Base-by-base conservation (phyloP, 257 asterid genomes). In the Echites panduratus region DNA sequence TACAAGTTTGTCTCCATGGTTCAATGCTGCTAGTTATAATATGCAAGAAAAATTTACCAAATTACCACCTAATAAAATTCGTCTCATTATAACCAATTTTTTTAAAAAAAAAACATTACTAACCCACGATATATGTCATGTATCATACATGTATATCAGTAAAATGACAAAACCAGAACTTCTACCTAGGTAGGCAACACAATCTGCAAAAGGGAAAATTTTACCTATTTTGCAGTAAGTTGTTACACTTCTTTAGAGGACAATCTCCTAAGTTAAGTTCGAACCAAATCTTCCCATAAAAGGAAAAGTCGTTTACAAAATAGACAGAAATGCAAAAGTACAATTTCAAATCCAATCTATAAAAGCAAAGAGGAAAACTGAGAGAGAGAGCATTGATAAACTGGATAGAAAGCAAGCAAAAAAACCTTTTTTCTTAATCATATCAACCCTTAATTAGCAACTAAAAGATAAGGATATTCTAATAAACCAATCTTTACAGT, bases 1-100 rank as follows among this genome's bases (percentile, higher is more conserved):
- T 9, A 94, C 95, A 63, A 94, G 96, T 83, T 94, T 94, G 86
- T 94, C 98, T 69, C 95, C 97, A 69, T 19, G 69, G 40, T 20
- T 1, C 16, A 19, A 35, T 64, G 49, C 69, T 64, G 69, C 49
- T 17, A 35, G 49, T 38, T 22, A 64, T 17, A 62, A 62, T 27
- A 12, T 26, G 40, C 48, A 38, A 64, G 4, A 35, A 63, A 6
- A 2, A 32, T 0, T 19, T 19, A 26, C 40, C 14, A 58, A 58
- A 58, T 58, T 12, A 26, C 6, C 65, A 58, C 19, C 9, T 0
- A 12, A 58, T 26, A 58, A 10, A 11, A 2, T 11, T 58, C 57
- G 3, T 58, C 40, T 56, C 10, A 27, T 56, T 2, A 2, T 2
- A 56, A 53, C 38, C 38, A 32, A 32, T 32, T 32, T 32, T 32